These are phyloP conservation scores for Leccinum subtestaceum DNA, from an alignment of 768 basidiomycete species.

Conservation along the genomic window DNA sequence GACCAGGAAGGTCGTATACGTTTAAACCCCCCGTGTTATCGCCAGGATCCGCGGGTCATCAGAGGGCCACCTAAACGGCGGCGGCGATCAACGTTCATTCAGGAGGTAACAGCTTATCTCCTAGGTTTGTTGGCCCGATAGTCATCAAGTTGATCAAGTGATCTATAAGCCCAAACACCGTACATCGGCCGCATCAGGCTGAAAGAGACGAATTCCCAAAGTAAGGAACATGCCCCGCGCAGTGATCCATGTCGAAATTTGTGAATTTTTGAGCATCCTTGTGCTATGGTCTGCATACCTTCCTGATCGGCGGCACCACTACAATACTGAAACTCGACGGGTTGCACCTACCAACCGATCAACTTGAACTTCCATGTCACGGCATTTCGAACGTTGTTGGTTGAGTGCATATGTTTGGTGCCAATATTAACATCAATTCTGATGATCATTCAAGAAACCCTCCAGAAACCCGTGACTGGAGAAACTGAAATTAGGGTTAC, in stretches of 20 bases:
- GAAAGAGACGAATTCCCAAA: slow-evolving; percentile 12
- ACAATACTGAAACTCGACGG: slow-evolving; percentile 8
- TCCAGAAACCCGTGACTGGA: too few relatives aligned
- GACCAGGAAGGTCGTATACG: slow-evolving; percentile 2
- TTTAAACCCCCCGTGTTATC: slow-evolving; percentile 11
- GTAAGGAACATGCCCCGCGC: slow-evolving; percentile 20
- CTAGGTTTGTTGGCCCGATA: slow-evolving; percentile 5
- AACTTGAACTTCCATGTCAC: too few relatives aligned
- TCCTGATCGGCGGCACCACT: slow-evolving; percentile 14
- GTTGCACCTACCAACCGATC: too few relatives aligned
- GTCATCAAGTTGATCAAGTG: slow-evolving; percentile 26
- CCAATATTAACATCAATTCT: too few relatives aligned
- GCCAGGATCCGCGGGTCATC: slow-evolving; percentile 24
- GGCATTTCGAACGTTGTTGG: too few relatives aligned
- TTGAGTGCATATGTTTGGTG: too few relatives aligned
- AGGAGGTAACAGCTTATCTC: neutral
- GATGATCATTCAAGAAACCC: too few relatives aligned
- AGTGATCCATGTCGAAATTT: slow-evolving; percentile 26
- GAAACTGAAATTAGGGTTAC: too few relatives aligned
- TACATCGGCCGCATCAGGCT: neutral
- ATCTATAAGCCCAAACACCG: slow-evolving; percentile 6
- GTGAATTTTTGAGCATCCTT: neutral
- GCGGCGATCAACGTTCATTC: neutral
- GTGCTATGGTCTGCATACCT: neutral
- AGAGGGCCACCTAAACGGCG: slow-evolving; percentile 16